A percentile compares a stretch with the other conserved stretches of the same genome.
Conservation (phyloP, 768 basidiomycete species). For the Boletus eberwhitei region DNA sequence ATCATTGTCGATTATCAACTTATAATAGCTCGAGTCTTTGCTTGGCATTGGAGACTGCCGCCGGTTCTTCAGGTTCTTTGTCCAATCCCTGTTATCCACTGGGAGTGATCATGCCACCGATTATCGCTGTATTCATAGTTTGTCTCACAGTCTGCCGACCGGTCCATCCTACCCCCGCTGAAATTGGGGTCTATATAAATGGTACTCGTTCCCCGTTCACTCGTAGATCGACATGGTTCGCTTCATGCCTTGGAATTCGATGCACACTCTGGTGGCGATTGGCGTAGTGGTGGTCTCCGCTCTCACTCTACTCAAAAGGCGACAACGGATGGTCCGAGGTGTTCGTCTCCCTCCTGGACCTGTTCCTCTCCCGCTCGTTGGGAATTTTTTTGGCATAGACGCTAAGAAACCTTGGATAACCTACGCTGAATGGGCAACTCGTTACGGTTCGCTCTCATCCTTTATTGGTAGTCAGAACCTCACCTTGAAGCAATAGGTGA, state of each 20-base stretch:
- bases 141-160: neutral
- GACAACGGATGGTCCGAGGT: constrained; percentile 10
- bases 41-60: neutral
- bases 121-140: neutral
- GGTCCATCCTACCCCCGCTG: neutral
- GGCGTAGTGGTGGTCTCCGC: neutral
- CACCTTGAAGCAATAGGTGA: constrained; percentile 8
- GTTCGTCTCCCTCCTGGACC: constrained; percentile 18
- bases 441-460: constrained; percentile 11
- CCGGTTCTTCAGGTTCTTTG: neutral
- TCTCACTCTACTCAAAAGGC: neutral
- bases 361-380: constrained; percentile 14
- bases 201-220: neutral
- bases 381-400: constrained; percentile 17
- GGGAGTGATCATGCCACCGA: neutral
- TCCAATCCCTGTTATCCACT: neutral
- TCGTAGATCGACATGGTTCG: neutral
- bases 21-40: neutral
- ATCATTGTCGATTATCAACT: neutral
- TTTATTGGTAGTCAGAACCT: neutral
- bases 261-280: neutral
- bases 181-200: neutral
- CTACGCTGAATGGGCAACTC: constrained; percentile 17
- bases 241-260: neutral
- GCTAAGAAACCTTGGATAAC: neutral